These are phyloP conservation scores for Teunomyces cretensis DNA, from an alignment of 805 yeast species.

Conservation along the genomic window DNA sequence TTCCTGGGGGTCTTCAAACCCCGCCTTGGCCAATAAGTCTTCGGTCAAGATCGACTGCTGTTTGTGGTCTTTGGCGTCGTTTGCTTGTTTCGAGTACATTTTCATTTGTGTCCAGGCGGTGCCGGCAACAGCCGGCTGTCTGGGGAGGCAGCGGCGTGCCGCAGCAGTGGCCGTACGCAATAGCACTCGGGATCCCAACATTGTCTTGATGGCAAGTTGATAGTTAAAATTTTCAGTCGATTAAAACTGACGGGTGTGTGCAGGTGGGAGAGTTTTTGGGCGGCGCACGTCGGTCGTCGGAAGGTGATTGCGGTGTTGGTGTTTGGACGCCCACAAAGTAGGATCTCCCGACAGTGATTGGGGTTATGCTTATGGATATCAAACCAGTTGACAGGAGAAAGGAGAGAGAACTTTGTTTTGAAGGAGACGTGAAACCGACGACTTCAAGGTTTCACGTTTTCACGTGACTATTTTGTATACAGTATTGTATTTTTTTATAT, in stretches of 20 bases:
- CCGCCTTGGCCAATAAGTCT: conserved; percentile 80
- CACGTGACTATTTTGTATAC: too few species aligned
- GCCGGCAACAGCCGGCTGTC: background rate
- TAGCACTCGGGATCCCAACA: conserved; percentile 5
- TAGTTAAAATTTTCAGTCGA: background rate
- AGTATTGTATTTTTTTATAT: too few species aligned
- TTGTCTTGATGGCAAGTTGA: background rate
- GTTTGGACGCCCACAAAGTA: too few species aligned
- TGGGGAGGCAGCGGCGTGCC: background rate
- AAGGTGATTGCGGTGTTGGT: too few species aligned
- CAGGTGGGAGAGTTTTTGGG: background rate
- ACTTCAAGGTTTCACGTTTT: too few species aligned
- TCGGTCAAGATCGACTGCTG: conserved; percentile 58
- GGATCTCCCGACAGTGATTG: too few species aligned
- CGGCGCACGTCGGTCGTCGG: background rate
- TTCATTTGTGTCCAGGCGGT: background rate
- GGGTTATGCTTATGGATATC: too few species aligned
- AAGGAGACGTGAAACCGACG: too few species aligned
- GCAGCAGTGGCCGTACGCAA: conserved; percentile 1
- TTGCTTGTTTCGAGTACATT: background rate
- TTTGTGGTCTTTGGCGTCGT: background rate
- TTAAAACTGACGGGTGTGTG: background rate
- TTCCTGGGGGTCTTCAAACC: conserved; percentile 53
- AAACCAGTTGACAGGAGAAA: too few species aligned
- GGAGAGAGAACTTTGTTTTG: too few species aligned